These are phyloP conservation scores for Suillus subalutaceus DNA, from an alignment of 768 basidiomycete species.

Conservation along the genomic window DNA sequence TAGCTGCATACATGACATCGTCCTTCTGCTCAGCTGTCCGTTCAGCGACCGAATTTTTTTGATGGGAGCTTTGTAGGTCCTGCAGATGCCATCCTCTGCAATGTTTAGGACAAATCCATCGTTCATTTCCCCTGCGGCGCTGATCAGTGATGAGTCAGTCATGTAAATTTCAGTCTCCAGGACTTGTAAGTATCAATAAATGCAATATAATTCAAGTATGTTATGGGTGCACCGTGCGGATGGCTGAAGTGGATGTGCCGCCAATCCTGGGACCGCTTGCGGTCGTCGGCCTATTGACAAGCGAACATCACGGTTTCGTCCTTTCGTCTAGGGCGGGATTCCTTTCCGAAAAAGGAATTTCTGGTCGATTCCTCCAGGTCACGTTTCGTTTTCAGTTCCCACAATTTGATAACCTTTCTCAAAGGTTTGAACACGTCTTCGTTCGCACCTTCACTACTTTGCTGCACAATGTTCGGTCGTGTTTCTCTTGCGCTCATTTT, in stretches of 20 bases:
- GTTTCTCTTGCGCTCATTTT: slow-evolving; percentile 63
- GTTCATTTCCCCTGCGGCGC: slow-evolving; percentile 49
- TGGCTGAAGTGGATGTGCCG: no score
- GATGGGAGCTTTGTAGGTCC: slow-evolving; percentile 29
- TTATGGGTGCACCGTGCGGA: no score
- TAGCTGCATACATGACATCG: slow-evolving; percentile 6
- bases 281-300: no score
- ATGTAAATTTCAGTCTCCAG: neutral
- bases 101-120: slow-evolving; percentile 80
- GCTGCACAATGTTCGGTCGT: slow-evolving; percentile 54
- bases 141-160: neutral
- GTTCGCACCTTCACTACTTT: slow-evolving; percentile 20
- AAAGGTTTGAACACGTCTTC: slow-evolving; percentile 25
- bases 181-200: no score
- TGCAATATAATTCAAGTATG: no score
- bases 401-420: slow-evolving; percentile 14
- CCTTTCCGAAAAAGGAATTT: no score
- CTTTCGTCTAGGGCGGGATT: no score
- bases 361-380: no score
- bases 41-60: slow-evolving; percentile 74
- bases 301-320: no score
- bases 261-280: no score
- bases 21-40: slow-evolving; percentile 61
- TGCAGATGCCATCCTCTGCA: slow-evolving; percentile 39
- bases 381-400: slow-evolving; percentile 18